Evolutionary conservation across 2,329 filamentous ascomycete genomes (phyloP), one percentile per base, ranked within the genome.

Genomic region (Didymella keratinophila): DNA sequence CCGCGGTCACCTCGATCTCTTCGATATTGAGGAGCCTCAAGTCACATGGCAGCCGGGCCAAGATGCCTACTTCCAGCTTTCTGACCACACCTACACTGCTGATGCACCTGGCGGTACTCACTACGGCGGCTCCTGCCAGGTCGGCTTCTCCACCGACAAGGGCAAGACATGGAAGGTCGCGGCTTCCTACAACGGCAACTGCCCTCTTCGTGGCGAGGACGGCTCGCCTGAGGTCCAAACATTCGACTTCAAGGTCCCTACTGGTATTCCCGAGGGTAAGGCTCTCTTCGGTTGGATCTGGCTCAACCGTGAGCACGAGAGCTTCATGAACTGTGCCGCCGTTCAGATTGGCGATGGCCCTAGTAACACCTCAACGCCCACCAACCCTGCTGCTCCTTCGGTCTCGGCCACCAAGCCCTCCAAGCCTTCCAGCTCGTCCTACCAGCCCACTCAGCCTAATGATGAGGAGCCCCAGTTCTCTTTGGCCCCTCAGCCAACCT

Each of bases 231-330:
- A 71, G 14, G 73, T 73, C 6, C 81, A 82, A 61, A 73, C 72
- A 10, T 83, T 82, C 65, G 72, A 78, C 37, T 80, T 83, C 67
- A 76, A 68, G 5, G 76, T 82, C 4, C 81, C 81, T 0, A 69
- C 63, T 14, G 80, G 81, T 50, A 70, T 82, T 55, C 76, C 76
- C 2, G 56, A 69, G 5, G 80, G 80, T 9, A 66, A 73, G n/a
- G 77, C 75, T 12, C 62, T 82, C 16, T 82, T 82, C 58, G 76
- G 75, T 1, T 82, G 79, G 81, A 77, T 78, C 1, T 82, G 80
- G 81, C 68, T 81, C 44, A 82, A 82, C 52, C 77, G 81, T 25
- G 80, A 82, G 66, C 72, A 79, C 52, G 80, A 81, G 58, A 74
- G 78, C 58, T 79, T 78, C 61, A 79, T 79, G 76, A 78, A 78